Evolutionary conservation across 805 yeast species (phyloP).

Genomic region (Starmera amethionina): DNA sequence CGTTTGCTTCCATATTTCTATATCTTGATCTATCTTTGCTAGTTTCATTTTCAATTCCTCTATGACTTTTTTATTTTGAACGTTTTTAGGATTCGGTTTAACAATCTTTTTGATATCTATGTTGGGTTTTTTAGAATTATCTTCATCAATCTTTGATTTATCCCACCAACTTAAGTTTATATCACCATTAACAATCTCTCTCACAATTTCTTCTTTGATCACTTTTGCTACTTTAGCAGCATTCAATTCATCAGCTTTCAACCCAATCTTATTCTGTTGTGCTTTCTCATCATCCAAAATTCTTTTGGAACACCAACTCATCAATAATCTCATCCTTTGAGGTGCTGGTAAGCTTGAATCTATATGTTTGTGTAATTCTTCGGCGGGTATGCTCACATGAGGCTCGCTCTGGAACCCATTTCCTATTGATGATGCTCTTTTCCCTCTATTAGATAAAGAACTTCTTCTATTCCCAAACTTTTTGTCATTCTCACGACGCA

Average conservation of each 20-base stretch:
- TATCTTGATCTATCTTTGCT: constrained; percentile 24
- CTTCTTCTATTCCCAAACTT: constrained; percentile 31
- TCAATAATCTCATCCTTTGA: constrained; percentile 57
- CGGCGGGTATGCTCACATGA: constrained; percentile 46
- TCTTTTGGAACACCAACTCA: constrained; percentile 59
- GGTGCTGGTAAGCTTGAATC: constrained; percentile 61
- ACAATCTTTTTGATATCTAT: constrained; percentile 18
- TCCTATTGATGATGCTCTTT: constrained; percentile 64
- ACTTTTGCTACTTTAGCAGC: constrained; percentile 46
- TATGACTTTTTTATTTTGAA: constrained; percentile 37
- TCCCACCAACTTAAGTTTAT: constrained; percentile 65
- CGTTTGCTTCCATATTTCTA: constrained; percentile 32
- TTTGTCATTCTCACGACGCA: constrained; percentile 15
- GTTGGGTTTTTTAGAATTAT: constrained; percentile 18
- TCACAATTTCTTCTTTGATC: constrained; percentile 52
- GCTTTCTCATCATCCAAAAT: constrained; percentile 22
- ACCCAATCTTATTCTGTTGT: constrained; percentile 15
- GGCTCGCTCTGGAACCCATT: constrained; percentile 64
- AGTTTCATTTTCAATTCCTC: constrained; percentile 36
- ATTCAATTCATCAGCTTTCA: constrained; percentile 29
- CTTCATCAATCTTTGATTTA: constrained; percentile 19
- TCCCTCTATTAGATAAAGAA: constrained; percentile 53
- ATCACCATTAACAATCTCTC: constrained; percentile 49
- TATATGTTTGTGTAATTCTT: constrained; percentile 51
- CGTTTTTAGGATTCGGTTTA: constrained; percentile 53